Percentiles rank a stretch among this genome's conserved stretches.
Evolutionary conservation across 495 filamentous ascomycete species (phyloP).

Genomic region (Alectoria sarmentosa): DNA sequence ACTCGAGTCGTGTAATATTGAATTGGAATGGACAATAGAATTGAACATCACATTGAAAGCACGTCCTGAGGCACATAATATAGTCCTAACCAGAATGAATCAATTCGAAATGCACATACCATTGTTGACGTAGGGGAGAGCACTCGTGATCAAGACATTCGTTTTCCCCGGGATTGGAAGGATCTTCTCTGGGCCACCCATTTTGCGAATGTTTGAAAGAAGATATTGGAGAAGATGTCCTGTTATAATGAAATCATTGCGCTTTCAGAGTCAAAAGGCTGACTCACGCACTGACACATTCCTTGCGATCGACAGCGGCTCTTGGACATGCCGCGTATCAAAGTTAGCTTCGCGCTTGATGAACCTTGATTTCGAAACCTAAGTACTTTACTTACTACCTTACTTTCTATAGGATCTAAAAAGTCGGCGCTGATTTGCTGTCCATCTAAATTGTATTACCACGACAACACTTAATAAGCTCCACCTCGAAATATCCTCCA

Average conservation of each 20-base stretch:
- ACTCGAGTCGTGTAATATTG: background rate
- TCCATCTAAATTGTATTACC: slow-evolving; percentile 3
- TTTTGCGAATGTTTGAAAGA: background rate
- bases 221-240: background rate
- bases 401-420: too few relatives aligned
- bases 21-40: background rate
- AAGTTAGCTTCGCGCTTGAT: background rate
- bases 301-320: background rate
- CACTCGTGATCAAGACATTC: slow-evolving; percentile 53
- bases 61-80: background rate
- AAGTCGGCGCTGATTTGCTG: background rate
- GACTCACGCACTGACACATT: slow-evolving; percentile 8
- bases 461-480: slow-evolving; percentile 5
- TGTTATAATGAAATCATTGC: background rate
- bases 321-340: background rate
- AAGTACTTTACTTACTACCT: too few relatives aligned
- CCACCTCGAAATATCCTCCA: background rate
- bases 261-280: background rate
- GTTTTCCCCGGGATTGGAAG: slow-evolving; percentile 40
- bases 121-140: slow-evolving; percentile 90
- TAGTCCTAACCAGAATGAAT: background rate
- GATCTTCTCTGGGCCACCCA: slow-evolving; percentile 26
- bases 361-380: background rate
- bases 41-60: background rate
- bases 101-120: slow-evolving; percentile 25